A percentile compares a stretch with the other conserved stretches of the same genome.
Conservation (phyloP, 345 rosid species). For the Populus deltoides region DNA sequence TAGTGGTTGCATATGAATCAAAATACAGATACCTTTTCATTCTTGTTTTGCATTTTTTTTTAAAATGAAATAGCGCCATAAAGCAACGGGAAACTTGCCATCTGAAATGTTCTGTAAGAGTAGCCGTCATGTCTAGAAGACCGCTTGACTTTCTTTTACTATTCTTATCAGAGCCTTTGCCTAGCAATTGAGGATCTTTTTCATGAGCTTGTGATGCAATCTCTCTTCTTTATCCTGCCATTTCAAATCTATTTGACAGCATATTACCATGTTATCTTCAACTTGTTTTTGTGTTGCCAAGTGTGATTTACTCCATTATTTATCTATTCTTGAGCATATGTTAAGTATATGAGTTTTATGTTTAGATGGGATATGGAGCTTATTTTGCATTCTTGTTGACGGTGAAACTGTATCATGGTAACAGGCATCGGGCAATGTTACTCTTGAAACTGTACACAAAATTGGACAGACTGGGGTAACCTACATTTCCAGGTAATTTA, state of each 20-base stretch:
- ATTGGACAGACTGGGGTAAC: slow-evolving; percentile 95
- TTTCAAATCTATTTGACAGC: background rate
- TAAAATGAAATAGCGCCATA: background rate
- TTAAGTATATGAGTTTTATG: background rate
- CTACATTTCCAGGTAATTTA: slow-evolving; percentile 75
- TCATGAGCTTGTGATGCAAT: background rate
- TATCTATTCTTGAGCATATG: background rate
- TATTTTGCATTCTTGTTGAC: slow-evolving; percentile 5
- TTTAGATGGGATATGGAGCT: background rate
- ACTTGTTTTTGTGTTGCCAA: background rate
- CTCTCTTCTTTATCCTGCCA: background rate
- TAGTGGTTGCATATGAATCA: background rate
- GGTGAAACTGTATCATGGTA: slow-evolving; percentile 15
- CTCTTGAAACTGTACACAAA: slow-evolving; percentile 81
- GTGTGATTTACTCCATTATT: background rate
- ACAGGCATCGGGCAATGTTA: slow-evolving; percentile 95
- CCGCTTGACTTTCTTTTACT: background rate
- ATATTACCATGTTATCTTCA: background rate
- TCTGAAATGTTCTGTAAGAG: background rate
- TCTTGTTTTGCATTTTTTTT: background rate
- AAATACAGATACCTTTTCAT: background rate
- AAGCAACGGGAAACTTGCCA: background rate
- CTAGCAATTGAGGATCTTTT: background rate
- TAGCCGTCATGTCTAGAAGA: background rate
- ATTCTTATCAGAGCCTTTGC: background rate